Base-by-base conservation (phyloP, 352 stramenopile genomes). In the Thraustochytrium sp. region DNA sequence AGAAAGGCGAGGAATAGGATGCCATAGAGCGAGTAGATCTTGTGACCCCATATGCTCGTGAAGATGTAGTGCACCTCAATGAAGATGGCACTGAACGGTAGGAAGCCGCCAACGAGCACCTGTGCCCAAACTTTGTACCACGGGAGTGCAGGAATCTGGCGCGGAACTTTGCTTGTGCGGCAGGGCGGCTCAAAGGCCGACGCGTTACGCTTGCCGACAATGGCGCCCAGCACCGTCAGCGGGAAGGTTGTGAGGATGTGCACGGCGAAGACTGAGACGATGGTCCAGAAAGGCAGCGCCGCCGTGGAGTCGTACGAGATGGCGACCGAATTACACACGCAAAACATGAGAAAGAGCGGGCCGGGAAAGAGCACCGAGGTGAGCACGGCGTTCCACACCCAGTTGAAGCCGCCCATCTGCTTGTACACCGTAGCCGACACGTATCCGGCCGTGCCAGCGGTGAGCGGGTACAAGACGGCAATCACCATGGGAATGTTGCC, bases 31-130 rank as follows among this genome's bases (percentile, higher is more conserved):
- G 94, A 98, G 93, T 99, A 99, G 86, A 98, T 97, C 88, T 97
- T 96, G 86, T 98, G 95, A 73, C 96, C 96, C 96, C 96, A 99
- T 82, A 98, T 97, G 54, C 94, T 94, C 23, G 93, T 94, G 83
- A 98, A 98, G 68, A 98, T 98, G 91, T 98, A 97, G 86, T 98
- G 94, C 78, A 99, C 88, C 88, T 99, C 95, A 85, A 99, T 98
- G 91, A 98, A 98, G 83, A 98, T 97, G 18, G 95, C 95, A 42
- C 92, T 97, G 88, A 98, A 99, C 38, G 96, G 96, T 54, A 98
- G 89, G 84, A 97, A 98, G 23, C 95, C 96, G 3, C 95, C 94
- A 48, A 97, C 92, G 63, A 98, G 72, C 82, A 98, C 91, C 84
- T 98, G 90, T 56, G 95, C 89, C 48, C 88, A 74, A 4, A 92